A percentile compares a stretch with the other conserved stretches of the same genome.
Conservation (phyloP, 2,329 filamentous ascomycete species). For the Lasiodiplodia sp. region DNA sequence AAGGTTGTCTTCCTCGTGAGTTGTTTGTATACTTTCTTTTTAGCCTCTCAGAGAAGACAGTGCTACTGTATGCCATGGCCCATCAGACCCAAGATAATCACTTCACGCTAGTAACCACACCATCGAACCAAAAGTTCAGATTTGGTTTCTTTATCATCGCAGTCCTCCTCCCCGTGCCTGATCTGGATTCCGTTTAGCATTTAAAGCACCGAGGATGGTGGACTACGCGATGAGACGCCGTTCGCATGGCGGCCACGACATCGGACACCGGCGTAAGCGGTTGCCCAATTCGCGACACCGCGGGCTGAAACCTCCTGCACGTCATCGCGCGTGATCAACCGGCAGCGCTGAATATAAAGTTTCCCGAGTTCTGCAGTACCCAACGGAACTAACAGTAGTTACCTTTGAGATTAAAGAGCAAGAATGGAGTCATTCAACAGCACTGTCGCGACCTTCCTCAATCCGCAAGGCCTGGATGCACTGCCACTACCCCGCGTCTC, state of each 20-base stretch:
- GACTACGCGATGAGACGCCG: neutral
- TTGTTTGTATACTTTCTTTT: no score
- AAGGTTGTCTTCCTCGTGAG: no score
- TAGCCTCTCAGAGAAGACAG: no score
- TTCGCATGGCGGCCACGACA: neutral
- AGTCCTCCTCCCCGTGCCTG: no score
- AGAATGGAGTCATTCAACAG: slow-evolving; percentile 22
- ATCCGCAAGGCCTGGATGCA: neutral
- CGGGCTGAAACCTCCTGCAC: neutral
- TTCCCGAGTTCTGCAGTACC: neutral
- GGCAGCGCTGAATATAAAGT: neutral
- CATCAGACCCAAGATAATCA: no score
- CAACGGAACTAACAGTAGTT: neutral
- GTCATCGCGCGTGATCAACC: neutral
- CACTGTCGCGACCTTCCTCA: slow-evolving; percentile 16
- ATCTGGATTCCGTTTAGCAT: neutral
- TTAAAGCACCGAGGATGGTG: neutral
- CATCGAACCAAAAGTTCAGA: no score
- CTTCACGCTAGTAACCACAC: no score
- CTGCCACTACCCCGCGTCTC: slow-evolving; percentile 8
- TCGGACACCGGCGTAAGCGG: neutral
- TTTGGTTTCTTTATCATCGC: no score
- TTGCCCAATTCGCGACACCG: neutral
- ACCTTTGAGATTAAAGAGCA: neutral
- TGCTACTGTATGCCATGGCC: no score